Evolutionary conservation across 805 yeast species (phyloP).

Genomic region (Schwanniomyces yamadae): DNA sequence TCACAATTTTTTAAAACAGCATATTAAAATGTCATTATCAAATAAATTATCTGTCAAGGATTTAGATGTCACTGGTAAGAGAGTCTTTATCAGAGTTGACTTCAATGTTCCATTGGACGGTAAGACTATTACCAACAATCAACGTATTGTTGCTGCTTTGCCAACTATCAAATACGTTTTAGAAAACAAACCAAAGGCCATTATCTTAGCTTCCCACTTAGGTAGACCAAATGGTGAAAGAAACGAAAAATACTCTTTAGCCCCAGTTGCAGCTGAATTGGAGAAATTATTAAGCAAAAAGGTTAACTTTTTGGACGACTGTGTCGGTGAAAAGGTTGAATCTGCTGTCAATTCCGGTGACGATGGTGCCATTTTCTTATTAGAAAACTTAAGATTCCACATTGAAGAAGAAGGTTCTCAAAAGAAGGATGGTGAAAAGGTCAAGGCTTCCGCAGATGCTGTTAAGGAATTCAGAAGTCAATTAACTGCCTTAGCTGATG

Average conservation of each 20-base stretch:
- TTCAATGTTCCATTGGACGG: constrained; percentile 96
- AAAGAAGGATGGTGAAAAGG: constrained; percentile 89
- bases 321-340: constrained; percentile 91
- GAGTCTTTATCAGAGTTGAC: constrained; percentile 98
- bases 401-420: constrained; percentile 94
- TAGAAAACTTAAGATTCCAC: constrained; percentile 98
- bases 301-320: constrained; percentile 83
- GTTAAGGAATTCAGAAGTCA: constrained; percentile 87
- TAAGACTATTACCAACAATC: constrained; percentile 96
- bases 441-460: constrained; percentile 83
- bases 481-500: constrained; percentile 92
- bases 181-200: constrained; percentile 87
- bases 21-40: constrained; percentile 75
- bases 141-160: constrained; percentile 98
- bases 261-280: constrained; percentile 92
- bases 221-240: constrained; percentile 99
- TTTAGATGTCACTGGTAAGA: constrained; percentile 79
- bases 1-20: neutral
- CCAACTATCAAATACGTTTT: constrained; percentile 96
- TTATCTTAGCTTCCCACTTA: constrained; percentile 92
- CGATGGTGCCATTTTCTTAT: constrained; percentile 79
- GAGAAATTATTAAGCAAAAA: constrained; percentile 64
- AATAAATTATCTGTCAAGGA: constrained; percentile 92
- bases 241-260: constrained; percentile 81
- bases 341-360: constrained; percentile 69